Conservation (phyloP, 768 basidiomycete species). For the Saitozyma podzolica region DNA sequence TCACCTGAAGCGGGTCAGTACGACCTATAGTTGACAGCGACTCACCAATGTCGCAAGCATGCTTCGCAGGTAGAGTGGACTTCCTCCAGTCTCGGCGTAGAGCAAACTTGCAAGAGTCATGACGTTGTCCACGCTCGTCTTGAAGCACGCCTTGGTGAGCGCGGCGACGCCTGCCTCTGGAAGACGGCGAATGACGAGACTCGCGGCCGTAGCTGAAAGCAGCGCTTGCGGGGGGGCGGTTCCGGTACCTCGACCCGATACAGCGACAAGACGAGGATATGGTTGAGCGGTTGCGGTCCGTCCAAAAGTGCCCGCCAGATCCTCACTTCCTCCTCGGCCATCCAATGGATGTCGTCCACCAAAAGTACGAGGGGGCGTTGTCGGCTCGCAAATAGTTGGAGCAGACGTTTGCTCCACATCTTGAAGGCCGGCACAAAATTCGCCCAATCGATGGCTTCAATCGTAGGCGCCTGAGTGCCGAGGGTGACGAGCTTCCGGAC, state of each 20-base stretch:
- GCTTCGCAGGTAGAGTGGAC: conserved; percentile 26
- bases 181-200: conserved; percentile 10
- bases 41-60: conserved; percentile 23
- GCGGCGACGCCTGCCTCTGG: conserved; percentile 17
- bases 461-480: neutral
- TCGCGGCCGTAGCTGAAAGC: conserved; percentile 12
- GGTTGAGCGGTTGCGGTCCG: conserved; percentile 19
- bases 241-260: conserved; percentile 17
- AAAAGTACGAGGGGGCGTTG: conserved; percentile 29
- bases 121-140: neutral
- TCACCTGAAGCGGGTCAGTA: conserved; percentile 19
- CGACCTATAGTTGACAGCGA: neutral
- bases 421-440: conserved; percentile 25
- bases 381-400: conserved; percentile 32
- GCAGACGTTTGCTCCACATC: conserved; percentile 18
- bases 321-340: conserved; percentile 19
- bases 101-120: conserved; percentile 18
- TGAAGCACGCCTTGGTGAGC: conserved; percentile 18
- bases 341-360: conserved; percentile 46
- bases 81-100: conserved; percentile 28
- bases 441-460: conserved; percentile 20
- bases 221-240: conserved; percentile 7
- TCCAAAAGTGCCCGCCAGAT: conserved; percentile 28
- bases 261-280: conserved; percentile 25
- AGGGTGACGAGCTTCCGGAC: conserved; percentile 23